Conservation (phyloP, 768 basidiomycete genomes). For the Suillus fuscotomentosus region DNA sequence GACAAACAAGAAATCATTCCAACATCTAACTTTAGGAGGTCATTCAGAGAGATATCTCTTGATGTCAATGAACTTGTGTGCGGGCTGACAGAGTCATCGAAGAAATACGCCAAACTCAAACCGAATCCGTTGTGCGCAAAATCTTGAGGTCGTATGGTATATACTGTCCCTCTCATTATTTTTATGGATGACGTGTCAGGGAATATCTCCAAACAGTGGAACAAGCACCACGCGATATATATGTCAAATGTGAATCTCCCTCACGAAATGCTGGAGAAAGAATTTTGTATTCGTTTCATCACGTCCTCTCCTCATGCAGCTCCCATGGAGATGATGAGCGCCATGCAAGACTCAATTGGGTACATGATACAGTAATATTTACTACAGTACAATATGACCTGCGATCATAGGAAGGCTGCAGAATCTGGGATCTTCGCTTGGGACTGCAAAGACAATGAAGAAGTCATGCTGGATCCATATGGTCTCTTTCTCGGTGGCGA, state of each 20-base stretch:
- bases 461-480: constrained; percentile 26
- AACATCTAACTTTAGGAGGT: constrained; percentile 10
- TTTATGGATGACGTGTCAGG: constrained; percentile 38
- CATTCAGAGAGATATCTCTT: constrained; percentile 12
- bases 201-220: constrained; percentile 37
- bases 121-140: constrained; percentile 18
- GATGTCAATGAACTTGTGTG: background rate
- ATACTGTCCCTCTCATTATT: constrained; percentile 24
- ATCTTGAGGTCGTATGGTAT: constrained; percentile 19
- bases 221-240: constrained; percentile 34
- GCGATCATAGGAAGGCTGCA: constrained; percentile 7
- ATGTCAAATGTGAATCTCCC: constrained; percentile 32
- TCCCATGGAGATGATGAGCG: constrained; percentile 32
- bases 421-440: constrained; percentile 15
- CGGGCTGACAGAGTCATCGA: background rate
- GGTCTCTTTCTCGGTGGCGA: constrained; percentile 23
- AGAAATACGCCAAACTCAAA: background rate
- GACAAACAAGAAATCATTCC: constrained; percentile 3
- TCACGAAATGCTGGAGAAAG: constrained; percentile 29
- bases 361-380: constrained; percentile 8
- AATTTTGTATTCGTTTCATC: constrained; percentile 28
- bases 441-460: constrained; percentile 20
- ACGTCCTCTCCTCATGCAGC: constrained; percentile 32
- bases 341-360: constrained; percentile 26
- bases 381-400: too few species aligned